phyloP scores from a whole-genome alignment of 202 grass and related monocot species.

The Hordeum pubiflorum region DNA sequence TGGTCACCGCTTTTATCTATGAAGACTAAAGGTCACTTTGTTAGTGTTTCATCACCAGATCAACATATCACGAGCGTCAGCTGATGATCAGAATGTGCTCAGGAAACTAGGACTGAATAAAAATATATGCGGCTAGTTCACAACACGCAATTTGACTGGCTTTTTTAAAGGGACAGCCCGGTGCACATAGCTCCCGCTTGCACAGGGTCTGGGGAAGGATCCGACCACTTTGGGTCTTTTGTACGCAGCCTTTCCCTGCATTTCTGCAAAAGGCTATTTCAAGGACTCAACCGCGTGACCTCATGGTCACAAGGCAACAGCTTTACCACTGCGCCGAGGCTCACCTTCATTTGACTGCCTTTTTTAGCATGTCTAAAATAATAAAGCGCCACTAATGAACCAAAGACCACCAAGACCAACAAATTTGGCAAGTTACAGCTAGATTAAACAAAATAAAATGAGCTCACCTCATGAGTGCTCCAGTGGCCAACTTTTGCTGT shows the following conservation, averaged over 20 bases:
- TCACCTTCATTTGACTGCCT: not conserved
- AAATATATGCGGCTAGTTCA: not conserved
- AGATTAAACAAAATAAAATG: constrained; percentile 19
- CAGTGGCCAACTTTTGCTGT: constrained; percentile 73
- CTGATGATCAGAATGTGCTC: not conserved
- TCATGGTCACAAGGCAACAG: too few species aligned
- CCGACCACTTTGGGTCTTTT: too few species aligned
- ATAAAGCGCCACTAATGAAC: not conserved
- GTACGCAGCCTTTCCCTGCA: too few species aligned
- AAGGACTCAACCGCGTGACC: too few species aligned
- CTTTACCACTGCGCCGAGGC: too few species aligned
- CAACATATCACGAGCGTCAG: not conserved
- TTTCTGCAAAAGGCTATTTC: too few species aligned
- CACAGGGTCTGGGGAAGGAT: too few species aligned
- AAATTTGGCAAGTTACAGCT: not conserved
- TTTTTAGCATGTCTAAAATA: not conserved
- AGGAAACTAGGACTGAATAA: not conserved
- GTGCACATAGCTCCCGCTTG: too few species aligned
- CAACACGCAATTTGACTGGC: not conserved
- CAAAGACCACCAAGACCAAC: not conserved
- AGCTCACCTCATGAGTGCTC: constrained; percentile 62
- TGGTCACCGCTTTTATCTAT: constrained; percentile 70
- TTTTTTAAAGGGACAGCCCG: not conserved
- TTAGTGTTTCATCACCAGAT: constrained; percentile 20
- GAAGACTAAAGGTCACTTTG: constrained; percentile 27